Evolutionary conservation across 441 rosid genomes (phyloP).

Genomic region (Adansonia madagascariensis): DNA sequence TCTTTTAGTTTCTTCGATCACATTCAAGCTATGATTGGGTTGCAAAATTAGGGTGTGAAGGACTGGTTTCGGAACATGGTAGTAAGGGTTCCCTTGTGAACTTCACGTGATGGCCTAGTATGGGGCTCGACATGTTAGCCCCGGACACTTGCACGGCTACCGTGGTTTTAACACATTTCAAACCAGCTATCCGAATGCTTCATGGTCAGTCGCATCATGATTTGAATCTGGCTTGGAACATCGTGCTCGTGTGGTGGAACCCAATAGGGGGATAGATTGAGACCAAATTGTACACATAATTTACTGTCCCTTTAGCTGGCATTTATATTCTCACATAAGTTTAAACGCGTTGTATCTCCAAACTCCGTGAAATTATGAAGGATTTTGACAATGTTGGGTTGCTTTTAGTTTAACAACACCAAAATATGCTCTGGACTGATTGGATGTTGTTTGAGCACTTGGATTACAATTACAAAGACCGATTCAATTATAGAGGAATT

Average conservation of each 20-base stretch:
- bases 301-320: conserved; percentile 25
- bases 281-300: background rate
- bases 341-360: conserved; percentile 13
- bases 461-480: background rate
- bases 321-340: background rate
- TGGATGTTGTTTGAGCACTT: conserved; percentile 17
- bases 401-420: background rate
- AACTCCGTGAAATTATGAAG: background rate
- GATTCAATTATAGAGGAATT: background rate
- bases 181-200: conserved; percentile 25
- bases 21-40: conserved; percentile 30
- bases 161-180: conserved; percentile 28
- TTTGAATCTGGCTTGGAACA: conserved; percentile 3
- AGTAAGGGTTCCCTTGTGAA: conserved; percentile 36
- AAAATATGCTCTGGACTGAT: background rate
- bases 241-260: conserved; percentile 33
- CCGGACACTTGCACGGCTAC: conserved; percentile 17
- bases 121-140: conserved; percentile 28
- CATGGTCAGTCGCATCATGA: conserved; percentile 27
- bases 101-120: conserved; percentile 42
- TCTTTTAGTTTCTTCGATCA: background rate
- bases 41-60: background rate
- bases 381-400: background rate
- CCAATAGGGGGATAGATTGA: background rate
- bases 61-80: conserved; percentile 18